Evolutionary conservation across 495 filamentous ascomycete species (phyloP).

Genomic region (Friedmanniomyces endolithicus): DNA sequence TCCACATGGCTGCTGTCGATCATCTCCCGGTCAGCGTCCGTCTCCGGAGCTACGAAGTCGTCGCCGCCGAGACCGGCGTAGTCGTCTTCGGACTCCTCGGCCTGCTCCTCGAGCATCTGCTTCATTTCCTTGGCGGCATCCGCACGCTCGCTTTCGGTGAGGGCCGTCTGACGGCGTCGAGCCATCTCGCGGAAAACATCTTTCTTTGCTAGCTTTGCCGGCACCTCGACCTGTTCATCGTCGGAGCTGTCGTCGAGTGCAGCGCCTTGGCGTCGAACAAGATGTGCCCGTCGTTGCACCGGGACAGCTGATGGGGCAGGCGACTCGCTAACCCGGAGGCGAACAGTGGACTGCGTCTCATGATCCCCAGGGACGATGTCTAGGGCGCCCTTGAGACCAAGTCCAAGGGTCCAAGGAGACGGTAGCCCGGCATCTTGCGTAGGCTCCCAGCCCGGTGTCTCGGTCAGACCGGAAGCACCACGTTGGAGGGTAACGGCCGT

Average conservation of each 20-base stretch:
- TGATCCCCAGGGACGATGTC: slow-evolving; percentile 6
- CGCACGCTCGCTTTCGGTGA: slow-evolving; percentile 12
- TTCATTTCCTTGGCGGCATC: slow-evolving; percentile 72
- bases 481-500: neutral
- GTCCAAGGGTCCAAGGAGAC: slow-evolving; percentile 8
- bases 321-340: slow-evolving; percentile 18
- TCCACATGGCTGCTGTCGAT: slow-evolving; percentile 70
- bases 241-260: slow-evolving; percentile 27
- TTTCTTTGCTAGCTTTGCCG: neutral
- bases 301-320: neutral
- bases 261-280: slow-evolving; percentile 40
- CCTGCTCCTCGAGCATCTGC: slow-evolving; percentile 81
- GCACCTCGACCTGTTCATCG: slow-evolving; percentile 9
- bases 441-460: slow-evolving; percentile 21
- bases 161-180: slow-evolving; percentile 7
- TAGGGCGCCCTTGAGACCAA: neutral
- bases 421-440: slow-evolving; percentile 17
- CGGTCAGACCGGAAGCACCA: slow-evolving; percentile 6
- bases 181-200: slow-evolving; percentile 21
- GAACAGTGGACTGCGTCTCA: slow-evolving; percentile 20
- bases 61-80: slow-evolving; percentile 92
- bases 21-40: slow-evolving; percentile 66
- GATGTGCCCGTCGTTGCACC: slow-evolving; percentile 24
- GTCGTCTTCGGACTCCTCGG: slow-evolving; percentile 95
- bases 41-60: slow-evolving; percentile 66